Conservation (phyloP, 148 eudicot genomes). For the Rhododendron mucronatum region DNA sequence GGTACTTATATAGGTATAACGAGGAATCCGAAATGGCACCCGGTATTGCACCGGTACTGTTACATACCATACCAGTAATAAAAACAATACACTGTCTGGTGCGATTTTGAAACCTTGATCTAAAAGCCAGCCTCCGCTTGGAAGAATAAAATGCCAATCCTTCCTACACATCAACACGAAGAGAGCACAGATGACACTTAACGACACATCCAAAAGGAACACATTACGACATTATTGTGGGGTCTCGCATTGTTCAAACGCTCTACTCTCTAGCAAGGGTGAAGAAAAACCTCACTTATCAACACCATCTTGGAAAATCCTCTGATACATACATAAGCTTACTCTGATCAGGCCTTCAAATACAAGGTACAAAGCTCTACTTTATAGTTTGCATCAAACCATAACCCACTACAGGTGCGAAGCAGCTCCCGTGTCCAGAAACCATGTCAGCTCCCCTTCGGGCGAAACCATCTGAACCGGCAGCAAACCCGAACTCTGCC, state of each 20-base stretch:
- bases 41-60: no score
- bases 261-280: background rate
- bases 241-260: background rate
- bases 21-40: no score
- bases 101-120: no score
- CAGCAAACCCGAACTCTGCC: slow-evolving; percentile 19
- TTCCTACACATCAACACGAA: background rate
- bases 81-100: no score
- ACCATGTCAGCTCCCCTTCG: slow-evolving; percentile 45
- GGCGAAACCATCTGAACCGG: slow-evolving; percentile 48
- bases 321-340: background rate
- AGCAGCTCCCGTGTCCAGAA: slow-evolving; percentile 49
- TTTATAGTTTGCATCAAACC: background rate
- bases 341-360: background rate
- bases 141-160: background rate
- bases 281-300: background rate
- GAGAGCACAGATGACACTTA: background rate
- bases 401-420: slow-evolving; percentile 27
- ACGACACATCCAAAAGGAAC: background rate
- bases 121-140: background rate
- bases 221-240: background rate
- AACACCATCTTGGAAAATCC: background rate
- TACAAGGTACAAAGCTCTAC: background rate
- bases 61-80: background rate
- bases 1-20: no score